These are phyloP conservation scores for Lenwebbia sp. DNA, from an alignment of 345 rosid genomes.

Conservation along the genomic window DNA sequence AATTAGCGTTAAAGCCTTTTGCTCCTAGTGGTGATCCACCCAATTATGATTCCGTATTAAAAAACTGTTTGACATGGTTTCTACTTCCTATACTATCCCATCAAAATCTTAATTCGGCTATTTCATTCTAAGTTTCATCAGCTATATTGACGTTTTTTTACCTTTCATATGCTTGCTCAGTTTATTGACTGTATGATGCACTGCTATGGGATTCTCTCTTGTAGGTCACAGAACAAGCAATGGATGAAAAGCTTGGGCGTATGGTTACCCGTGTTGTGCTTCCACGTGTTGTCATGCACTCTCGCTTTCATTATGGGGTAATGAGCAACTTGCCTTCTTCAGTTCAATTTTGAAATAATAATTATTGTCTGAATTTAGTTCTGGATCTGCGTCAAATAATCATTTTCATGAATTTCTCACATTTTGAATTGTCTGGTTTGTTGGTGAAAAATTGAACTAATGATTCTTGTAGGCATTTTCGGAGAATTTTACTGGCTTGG, in stretches of 20 bases:
- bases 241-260: slow-evolving; percentile 95
- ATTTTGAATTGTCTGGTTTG: neutral
- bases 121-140: neutral
- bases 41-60: neutral
- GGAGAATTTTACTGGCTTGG: slow-evolving; percentile 88
- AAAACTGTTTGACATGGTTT: neutral
- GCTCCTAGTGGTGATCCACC: neutral
- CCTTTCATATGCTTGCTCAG: neutral
- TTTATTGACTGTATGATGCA: neutral
- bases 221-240: slow-evolving; percentile 74
- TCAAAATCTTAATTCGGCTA: neutral
- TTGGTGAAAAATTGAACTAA: neutral
- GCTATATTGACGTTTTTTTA: neutral
- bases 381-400: neutral
- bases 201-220: neutral
- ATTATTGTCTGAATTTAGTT: neutral
- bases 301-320: slow-evolving; percentile 95
- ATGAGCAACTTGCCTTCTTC: neutral
- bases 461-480: slow-evolving; percentile 61
- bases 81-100: neutral
- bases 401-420: neutral
- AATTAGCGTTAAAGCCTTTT: neutral
- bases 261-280: slow-evolving; percentile 93
- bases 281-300: slow-evolving; percentile 93
- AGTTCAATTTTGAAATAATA: neutral